A percentile compares a stretch with the other conserved stretches of the same genome.
These are phyloP conservation scores for Candida sanyiensis DNA, from an alignment of 805 yeast genomes.

Conservation along the genomic window DNA sequence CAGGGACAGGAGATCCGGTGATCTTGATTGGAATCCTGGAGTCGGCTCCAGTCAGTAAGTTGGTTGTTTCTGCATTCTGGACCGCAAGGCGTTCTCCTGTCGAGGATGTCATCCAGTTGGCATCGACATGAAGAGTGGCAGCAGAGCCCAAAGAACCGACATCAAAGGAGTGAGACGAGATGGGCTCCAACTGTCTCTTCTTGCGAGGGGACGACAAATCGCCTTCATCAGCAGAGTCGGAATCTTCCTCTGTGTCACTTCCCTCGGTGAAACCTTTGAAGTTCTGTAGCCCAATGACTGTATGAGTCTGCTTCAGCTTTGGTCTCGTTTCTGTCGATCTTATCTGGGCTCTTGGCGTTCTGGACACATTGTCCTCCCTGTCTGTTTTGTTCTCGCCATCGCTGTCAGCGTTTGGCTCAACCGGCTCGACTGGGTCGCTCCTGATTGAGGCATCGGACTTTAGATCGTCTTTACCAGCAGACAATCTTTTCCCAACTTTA, in stretches of 20 bases:
- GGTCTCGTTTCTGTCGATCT: slow-evolving; percentile 14
- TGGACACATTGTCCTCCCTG: slow-evolving; percentile 14
- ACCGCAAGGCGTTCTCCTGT: slow-evolving; percentile 34
- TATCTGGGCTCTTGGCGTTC: slow-evolving; percentile 23
- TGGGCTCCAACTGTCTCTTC: slow-evolving; percentile 17
- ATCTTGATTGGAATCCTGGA: neutral
- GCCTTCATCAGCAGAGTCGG: slow-evolving; percentile 5
- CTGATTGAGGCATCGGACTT: slow-evolving; percentile 3
- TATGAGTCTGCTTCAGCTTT: slow-evolving; percentile 23
- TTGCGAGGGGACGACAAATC: slow-evolving; percentile 17
- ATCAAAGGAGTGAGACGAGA: slow-evolving; percentile 18
- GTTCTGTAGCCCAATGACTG: slow-evolving; percentile 26
- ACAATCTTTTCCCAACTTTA: slow-evolving; percentile 38
- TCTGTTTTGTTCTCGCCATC: slow-evolving; percentile 13
- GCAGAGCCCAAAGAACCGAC: slow-evolving; percentile 21
- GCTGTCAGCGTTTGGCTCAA: slow-evolving; percentile 5
- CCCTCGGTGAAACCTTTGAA: slow-evolving; percentile 10
- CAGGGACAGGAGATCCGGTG: slow-evolving; percentile 11
- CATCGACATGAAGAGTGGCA: slow-evolving; percentile 33
- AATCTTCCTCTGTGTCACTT: slow-evolving; percentile 8
- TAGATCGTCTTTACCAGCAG: slow-evolving; percentile 6
- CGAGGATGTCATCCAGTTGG: slow-evolving; percentile 38
- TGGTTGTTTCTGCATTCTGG: slow-evolving; percentile 20
- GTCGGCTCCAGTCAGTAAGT: slow-evolving; percentile 4
- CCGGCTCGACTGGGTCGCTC: slow-evolving; percentile 6